phyloP scores from a whole-genome alignment of 2,329 filamentous ascomycete species.

The Whalleya microplaca region DNA sequence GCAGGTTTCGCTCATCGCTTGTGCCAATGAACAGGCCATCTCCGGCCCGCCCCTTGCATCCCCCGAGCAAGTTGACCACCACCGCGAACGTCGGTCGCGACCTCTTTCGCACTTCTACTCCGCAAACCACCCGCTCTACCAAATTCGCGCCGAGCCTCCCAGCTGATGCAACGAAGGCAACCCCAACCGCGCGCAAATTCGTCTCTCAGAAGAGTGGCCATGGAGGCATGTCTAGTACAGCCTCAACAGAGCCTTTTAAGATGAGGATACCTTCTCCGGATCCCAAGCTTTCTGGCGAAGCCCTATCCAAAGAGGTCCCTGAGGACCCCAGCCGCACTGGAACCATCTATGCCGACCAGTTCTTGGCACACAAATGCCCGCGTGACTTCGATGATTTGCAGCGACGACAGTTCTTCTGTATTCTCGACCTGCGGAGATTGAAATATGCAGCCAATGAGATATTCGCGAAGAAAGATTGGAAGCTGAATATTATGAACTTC shows the following conservation, averaged over 20 bases:
- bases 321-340: conserved; percentile 54
- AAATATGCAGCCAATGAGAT: conserved; percentile 66
- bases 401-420: conserved; percentile 65
- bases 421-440: conserved; percentile 63
- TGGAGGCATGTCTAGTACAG: conserved; percentile 53
- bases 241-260: conserved; percentile 56
- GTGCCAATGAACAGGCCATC: conserved; percentile 35
- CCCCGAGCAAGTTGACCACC: conserved; percentile 26
- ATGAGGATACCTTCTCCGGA: conserved; percentile 64
- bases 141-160: conserved; percentile 37
- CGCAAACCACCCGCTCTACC: conserved; percentile 30
- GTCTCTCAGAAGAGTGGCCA: conserved; percentile 45
- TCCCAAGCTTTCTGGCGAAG: conserved; percentile 59
- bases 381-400: conserved; percentile 61
- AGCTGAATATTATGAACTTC: conserved; percentile 64
- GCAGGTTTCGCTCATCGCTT: conserved; percentile 39
- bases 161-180: conserved; percentile 28
- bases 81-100: conserved; percentile 31
- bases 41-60: conserved; percentile 27
- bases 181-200: conserved; percentile 34
- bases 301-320: conserved; percentile 56
- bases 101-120: conserved; percentile 37
- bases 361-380: conserved; percentile 59
- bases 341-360: conserved; percentile 64
- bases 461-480: conserved; percentile 64